Percentiles rank a stretch among this genome's conserved stretches.
phyloP scores from a whole-genome alignment of 2,329 filamentous ascomycete genomes.

The Colletotrichum karsti region DNA sequence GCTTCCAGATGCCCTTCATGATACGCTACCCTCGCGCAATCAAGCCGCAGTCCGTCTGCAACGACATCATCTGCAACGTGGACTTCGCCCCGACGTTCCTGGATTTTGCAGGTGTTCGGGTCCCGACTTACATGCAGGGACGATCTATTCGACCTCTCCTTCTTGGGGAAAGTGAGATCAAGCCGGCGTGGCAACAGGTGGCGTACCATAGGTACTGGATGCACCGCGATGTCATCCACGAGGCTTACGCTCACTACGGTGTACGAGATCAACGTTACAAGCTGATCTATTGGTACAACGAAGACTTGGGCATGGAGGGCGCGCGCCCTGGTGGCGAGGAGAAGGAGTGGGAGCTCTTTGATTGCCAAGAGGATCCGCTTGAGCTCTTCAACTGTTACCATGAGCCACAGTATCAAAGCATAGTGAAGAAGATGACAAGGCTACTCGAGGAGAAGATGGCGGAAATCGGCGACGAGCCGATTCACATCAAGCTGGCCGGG shows the following conservation, averaged over 20 bases:
- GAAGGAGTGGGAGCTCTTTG: constrained; percentile 64
- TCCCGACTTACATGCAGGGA: constrained; percentile 62
- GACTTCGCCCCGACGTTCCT: constrained; percentile 62
- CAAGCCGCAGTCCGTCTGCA: constrained; percentile 43
- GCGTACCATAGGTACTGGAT: constrained; percentile 66
- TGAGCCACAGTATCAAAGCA: constrained; percentile 44
- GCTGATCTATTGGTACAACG: constrained; percentile 65
- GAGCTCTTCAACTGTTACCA: constrained; percentile 57
- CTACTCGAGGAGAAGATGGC: constrained; percentile 58
- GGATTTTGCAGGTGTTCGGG: constrained; percentile 49
- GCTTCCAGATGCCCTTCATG: constrained; percentile 65
- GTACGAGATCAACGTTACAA: constrained; percentile 60
- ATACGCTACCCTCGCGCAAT: constrained; percentile 55
- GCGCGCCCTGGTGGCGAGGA: constrained; percentile 48
- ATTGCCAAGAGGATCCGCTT: constrained; percentile 57
- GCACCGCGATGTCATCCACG: constrained; percentile 59
- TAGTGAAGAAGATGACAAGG: constrained; percentile 48
- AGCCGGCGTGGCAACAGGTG: constrained; percentile 56
- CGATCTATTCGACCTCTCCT: constrained; percentile 50
- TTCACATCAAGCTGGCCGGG: constrained; percentile 32
- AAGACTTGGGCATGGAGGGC: constrained; percentile 55
- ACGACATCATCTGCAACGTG: constrained; percentile 62
- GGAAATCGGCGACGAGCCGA: constrained; percentile 57
- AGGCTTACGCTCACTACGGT: constrained; percentile 61
- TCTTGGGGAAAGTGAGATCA: constrained; percentile 34